Conservation (phyloP, 2,329 filamentous ascomycete genomes). For the Neophaeococcomyces aloes region DNA sequence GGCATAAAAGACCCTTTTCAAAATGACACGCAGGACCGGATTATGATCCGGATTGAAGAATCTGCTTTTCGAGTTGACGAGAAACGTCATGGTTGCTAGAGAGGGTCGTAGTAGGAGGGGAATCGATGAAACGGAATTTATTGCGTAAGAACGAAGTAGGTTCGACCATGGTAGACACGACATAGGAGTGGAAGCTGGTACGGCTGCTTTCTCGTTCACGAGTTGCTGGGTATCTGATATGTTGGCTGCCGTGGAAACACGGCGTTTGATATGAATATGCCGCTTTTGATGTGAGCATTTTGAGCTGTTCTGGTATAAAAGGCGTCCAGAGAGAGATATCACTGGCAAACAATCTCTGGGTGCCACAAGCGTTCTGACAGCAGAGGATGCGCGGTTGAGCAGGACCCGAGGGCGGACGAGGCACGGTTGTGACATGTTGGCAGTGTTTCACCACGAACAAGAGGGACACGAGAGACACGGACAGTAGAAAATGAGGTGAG, state of each 20-base stretch:
- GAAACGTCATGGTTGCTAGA: constrained; percentile 53
- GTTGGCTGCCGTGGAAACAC: constrained; percentile 12
- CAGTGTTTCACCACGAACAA: not conserved
- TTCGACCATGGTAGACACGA: constrained; percentile 18
- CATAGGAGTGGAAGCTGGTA: constrained; percentile 11
- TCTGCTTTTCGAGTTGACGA: constrained; percentile 58
- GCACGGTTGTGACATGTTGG: constrained; percentile 1
- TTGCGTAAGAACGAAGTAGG: constrained; percentile 19
- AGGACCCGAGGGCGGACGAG: not conserved
- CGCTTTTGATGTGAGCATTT: constrained; percentile 10
- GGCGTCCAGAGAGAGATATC: not conserved
- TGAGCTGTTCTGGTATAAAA: not conserved
- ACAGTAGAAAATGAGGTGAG: not conserved
- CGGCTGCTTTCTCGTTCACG: constrained; percentile 1
- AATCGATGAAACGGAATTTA: constrained; percentile 21
- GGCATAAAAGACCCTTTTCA: constrained; percentile 77
- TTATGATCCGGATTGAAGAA: constrained; percentile 68
- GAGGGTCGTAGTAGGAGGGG: constrained; percentile 57
- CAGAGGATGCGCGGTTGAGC: not conserved
- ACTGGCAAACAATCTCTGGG: not conserved
- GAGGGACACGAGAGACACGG: not conserved
- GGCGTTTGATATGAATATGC: constrained; percentile 14
- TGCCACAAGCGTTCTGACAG: not conserved
- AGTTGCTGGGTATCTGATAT: not conserved
- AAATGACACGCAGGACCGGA: constrained; percentile 54